Evolutionary conservation across 108 stramenopile genomes (phyloP).

Genomic region (Pseudonitzschia pungens): DNA sequence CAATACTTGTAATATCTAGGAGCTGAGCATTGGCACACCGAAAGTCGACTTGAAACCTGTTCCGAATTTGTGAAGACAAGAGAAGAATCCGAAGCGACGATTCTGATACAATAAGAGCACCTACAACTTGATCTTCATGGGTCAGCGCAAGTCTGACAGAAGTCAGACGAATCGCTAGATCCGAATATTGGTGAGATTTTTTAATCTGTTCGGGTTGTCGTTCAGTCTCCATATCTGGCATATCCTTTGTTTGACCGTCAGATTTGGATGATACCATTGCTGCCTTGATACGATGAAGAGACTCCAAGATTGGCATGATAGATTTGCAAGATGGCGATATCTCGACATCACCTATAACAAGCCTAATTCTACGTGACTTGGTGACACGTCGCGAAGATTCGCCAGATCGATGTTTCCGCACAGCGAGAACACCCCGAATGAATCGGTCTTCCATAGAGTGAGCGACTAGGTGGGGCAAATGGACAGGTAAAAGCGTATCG

Average conservation of each 20-base stretch:
- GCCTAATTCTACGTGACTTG: conserved; percentile 17
- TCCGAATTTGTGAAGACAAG: conserved; percentile 9
- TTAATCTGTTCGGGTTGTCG: not conserved
- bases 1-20: conserved; percentile 35
- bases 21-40: conserved; percentile 44
- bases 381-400: conserved; percentile 11
- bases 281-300: not conserved
- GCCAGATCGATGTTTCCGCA: conserved; percentile 14
- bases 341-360: conserved; percentile 41
- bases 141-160: conserved; percentile 30
- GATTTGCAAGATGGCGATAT: conserved; percentile 17
- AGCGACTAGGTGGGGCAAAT: conserved; percentile 42
- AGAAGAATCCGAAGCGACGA: conserved; percentile 27
- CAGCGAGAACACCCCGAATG: conserved; percentile 24
- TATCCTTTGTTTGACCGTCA: not conserved
- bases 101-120: conserved; percentile 32
- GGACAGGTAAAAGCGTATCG: conserved; percentile 33
- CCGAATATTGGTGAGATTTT: conserved; percentile 15
- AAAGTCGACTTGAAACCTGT: conserved; percentile 43
- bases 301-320: conserved; percentile 14
- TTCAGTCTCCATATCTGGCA: not conserved
- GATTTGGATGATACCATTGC: not conserved
- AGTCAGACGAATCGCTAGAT: conserved; percentile 36
- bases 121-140: conserved; percentile 7
- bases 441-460: conserved; percentile 46